Evolutionary conservation across 1,284 basidiomycete species (phyloP), one percentile per base, ranked within the genome.

Genomic region (Ustilago bromivora): DNA sequence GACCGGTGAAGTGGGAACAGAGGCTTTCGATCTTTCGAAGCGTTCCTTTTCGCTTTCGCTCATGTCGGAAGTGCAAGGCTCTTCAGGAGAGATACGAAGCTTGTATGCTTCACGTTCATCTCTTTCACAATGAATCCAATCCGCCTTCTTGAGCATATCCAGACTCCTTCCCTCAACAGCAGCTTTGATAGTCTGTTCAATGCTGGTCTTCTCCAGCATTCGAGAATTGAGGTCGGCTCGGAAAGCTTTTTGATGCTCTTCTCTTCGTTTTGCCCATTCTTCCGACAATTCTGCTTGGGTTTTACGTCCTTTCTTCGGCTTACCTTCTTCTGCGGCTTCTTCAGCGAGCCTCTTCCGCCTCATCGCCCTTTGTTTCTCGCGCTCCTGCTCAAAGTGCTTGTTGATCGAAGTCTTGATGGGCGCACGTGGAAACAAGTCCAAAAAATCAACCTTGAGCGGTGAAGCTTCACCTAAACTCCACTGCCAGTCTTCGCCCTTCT

Each of bases 31-130:
- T 3, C 19, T 55, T 2, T 34, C n/a, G 32, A 51, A 59, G 8
- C 65, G 65, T 15, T 68, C 43, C 52, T 62, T 64, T n/a, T 70
- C 55, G 4, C 43, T 51, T 1, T 35, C 35, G 35, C 61, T 68
- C 56, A 66, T 58, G 19, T 57, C 41, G 4, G 19, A 13, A 12
- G n/a, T 13, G 2, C n/a, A 5, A 6, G 74, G 69, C 8, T 59
- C 53, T 23, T 38, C 40, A 10, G n/a, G 0, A 5, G 63, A 47
- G 0, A 43, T 60, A 12, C 74, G 53, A 10, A 19, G 17, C 34
- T 60, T 53, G 17, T 60, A 77, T 0, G 70, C 75, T 52, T 77
- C 75, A 11, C 67, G 60, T 54, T 77, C 75, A 12, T 71, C 63
- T 23, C 71, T 52, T 38, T 74, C 71, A 58, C 61, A 69, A n/a